These are phyloP conservation scores for Helichrysum umbraculigerum DNA, from an alignment of 129 eudicot genomes.

Conservation along the genomic window DNA sequence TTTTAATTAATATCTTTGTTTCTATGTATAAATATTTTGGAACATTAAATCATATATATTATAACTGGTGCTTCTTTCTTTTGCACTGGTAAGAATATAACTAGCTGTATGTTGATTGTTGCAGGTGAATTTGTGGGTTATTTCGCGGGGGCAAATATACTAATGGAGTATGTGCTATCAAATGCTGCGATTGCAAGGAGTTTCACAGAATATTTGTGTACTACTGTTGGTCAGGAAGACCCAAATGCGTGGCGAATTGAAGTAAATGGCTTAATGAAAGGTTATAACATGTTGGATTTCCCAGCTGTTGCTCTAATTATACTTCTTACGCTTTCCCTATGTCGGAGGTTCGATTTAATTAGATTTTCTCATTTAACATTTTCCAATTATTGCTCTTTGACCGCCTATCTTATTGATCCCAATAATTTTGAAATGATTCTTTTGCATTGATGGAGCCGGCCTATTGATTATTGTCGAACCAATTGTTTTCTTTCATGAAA, in stretches of 20 bases:
- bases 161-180: constrained; percentile 80
- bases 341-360: constrained; percentile 51
- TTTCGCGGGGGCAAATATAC: constrained; percentile 74
- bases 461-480: not conserved
- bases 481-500: not conserved
- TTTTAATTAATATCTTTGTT: not conserved
- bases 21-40: not conserved
- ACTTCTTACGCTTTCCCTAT: constrained; percentile 65
- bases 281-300: constrained; percentile 80
- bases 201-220: constrained; percentile 71
- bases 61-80: not conserved
- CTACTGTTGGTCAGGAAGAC: constrained; percentile 60
- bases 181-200: constrained; percentile 84
- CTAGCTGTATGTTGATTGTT: not conserved
- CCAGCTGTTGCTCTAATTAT: constrained; percentile 75
- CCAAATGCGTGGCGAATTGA: constrained; percentile 69
- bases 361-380: not conserved
- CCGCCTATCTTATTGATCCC: not conserved
- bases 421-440: constrained; percentile 6
- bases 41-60: not conserved
- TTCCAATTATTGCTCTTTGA: not conserved
- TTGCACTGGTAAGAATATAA: not conserved
- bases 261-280: constrained; percentile 58
- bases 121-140: constrained; percentile 85
- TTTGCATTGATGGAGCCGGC: constrained; percentile 1